These are phyloP conservation scores for Penicillium paneum DNA, from an alignment of 2,329 filamentous ascomycete genomes.

Conservation along the genomic window DNA sequence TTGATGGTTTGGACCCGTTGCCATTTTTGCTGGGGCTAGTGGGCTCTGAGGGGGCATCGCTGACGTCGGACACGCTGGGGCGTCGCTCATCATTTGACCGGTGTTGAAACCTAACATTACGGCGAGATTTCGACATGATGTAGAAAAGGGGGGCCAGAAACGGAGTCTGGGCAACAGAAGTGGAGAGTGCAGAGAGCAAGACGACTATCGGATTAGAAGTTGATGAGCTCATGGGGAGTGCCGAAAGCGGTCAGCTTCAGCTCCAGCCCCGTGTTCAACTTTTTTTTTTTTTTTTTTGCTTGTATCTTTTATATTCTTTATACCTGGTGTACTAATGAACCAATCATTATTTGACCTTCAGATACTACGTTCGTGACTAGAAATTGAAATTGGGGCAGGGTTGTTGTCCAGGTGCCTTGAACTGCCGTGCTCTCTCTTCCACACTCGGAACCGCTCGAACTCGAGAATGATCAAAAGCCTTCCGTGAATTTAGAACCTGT, in stretches of 20 bases:
- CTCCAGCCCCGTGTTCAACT: conserved; percentile 2
- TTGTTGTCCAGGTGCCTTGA: neutral
- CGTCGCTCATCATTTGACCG: conserved; percentile 49
- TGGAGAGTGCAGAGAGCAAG: conserved; percentile 17
- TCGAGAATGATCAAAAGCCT: neutral
- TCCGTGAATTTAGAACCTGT: neutral
- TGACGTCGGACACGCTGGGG: conserved; percentile 51
- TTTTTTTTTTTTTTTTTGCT: neutral
- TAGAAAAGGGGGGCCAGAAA: conserved; percentile 14
- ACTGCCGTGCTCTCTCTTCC: neutral
- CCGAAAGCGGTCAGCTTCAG: conserved; percentile 26
- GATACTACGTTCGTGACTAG: neutral
- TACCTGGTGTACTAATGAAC: too few relatives aligned
- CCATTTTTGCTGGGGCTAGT: conserved; percentile 52
- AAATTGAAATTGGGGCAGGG: conserved; percentile 1
- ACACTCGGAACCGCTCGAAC: neutral
- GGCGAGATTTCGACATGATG: conserved; percentile 53
- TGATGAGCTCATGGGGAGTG: conserved; percentile 34
- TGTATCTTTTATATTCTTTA: neutral
- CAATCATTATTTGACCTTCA: neutral
- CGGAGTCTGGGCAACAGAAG: conserved; percentile 14
- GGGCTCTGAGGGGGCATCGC: conserved; percentile 50
- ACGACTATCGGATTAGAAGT: conserved; percentile 20
- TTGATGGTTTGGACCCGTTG: conserved; percentile 32
- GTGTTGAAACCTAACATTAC: conserved; percentile 61